Conservation (phyloP, 1,139 yeast species). For the Yamadazyma sp. region DNA sequence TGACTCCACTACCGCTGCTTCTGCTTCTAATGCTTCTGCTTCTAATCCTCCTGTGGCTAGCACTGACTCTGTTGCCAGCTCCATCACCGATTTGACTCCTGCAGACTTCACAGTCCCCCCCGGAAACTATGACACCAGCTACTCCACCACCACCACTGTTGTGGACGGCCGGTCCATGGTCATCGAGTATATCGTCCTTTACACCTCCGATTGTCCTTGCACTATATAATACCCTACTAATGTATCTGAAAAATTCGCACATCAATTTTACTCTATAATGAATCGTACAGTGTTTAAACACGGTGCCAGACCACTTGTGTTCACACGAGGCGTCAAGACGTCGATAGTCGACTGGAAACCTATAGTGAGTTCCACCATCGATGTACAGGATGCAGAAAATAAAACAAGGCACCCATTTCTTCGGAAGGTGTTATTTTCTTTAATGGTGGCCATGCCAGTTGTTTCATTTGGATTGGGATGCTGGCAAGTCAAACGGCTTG, state of each 20-base stretch:
- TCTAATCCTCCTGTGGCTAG: constrained; percentile 11
- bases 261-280: background rate
- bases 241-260: background rate
- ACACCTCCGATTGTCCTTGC: constrained; percentile 25
- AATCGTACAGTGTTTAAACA: constrained; percentile 1
- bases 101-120: constrained; percentile 16
- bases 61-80: constrained; percentile 8
- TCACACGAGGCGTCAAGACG: constrained; percentile 47
- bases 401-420: constrained; percentile 40
- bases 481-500: constrained; percentile 86
- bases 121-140: constrained; percentile 27
- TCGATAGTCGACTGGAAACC: constrained; percentile 87
- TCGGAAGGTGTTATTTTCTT: constrained; percentile 51
- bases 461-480: constrained; percentile 84
- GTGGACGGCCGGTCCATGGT: constrained; percentile 31
- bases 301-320: constrained; percentile 1
- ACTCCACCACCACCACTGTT: constrained; percentile 23
- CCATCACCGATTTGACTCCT: constrained; percentile 4
- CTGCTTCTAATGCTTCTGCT: constrained; percentile 2
- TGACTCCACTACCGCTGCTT: constrained; percentile 1
- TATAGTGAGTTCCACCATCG: constrained; percentile 51
- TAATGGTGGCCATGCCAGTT: constrained; percentile 83
- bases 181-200: constrained; percentile 31
- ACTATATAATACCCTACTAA: background rate
- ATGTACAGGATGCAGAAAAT: constrained; percentile 41